Base-by-base conservation (phyloP, 805 yeast genomes). In the Zygosaccharomyces lentus region DNA sequence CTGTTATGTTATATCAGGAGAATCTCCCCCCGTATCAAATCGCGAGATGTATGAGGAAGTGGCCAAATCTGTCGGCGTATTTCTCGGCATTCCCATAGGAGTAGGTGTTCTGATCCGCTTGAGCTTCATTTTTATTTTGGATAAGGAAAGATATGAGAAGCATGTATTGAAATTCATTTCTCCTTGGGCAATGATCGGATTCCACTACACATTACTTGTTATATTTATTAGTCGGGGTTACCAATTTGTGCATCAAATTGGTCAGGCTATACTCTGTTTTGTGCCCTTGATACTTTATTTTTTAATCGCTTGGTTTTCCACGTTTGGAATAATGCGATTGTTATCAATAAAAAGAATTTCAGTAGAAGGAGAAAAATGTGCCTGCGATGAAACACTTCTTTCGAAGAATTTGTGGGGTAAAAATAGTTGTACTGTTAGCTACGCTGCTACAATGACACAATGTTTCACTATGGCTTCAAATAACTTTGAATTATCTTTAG, bases 401-500 rank as follows among this genome's bases (percentile, higher is more conserved):
- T 31, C 44, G 46, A 25, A 56, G 56, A 34, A 48, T 44, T 38
- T 32, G 7, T 59, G 55, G 46, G 64, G 68, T 60, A 51, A 46
- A 26, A 45, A 37, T 9, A 53, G 59, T 23, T 72, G 77, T 51
- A 51, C 64, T 34, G 75, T 76, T 6, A 57, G 53, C 34, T 78
- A 75, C 55, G 53, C 61, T 6, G 64, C 66, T 26, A 70, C 72
- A 4, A 61, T 71, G 27, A 74, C 81, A 12, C 83, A 78, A 50
- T 65, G 76, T 9, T 78, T 78, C 53, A 76, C 81, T 2, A 80
- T 81, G 10, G 75, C 82, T 1, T 74, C 80, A 4, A 78, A 78
- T 56, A 78, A 78, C 56, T 78, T 78, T 53, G 82, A 78, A 56
- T 64, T 78, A 35, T 74, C 80, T 46, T 61, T 78, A 30, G 81